These are phyloP conservation scores for Malus hybrid DNA, from an alignment of 331 rosid genomes.

Conservation along the genomic window DNA sequence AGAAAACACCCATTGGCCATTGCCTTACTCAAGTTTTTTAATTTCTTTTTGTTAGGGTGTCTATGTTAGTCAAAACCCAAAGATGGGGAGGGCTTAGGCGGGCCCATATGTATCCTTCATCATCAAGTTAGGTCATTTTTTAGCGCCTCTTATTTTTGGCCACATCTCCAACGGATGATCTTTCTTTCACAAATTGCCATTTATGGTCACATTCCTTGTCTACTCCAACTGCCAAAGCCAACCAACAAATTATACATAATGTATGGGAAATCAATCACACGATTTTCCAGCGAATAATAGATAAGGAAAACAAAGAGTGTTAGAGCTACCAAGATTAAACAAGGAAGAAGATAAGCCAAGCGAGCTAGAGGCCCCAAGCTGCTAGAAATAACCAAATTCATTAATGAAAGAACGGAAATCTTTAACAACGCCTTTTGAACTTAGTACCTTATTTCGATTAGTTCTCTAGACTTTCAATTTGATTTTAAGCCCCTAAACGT, in stretches of 20 bases:
- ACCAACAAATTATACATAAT: neutral
- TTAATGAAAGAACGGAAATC: neutral
- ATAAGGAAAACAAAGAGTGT: neutral
- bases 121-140: conserved; percentile 15
- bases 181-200: conserved; percentile 1
- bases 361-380: neutral
- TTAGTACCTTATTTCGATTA: no score
- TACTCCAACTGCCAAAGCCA: neutral
- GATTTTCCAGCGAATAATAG: neutral
- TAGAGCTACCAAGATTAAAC: neutral
- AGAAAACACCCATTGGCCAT: no score
- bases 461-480: no score
- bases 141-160: conserved; percentile 11
- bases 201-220: neutral
- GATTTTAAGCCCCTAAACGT: no score
- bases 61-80: neutral
- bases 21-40: neutral
- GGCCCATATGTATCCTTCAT: conserved; percentile 28
- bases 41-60: neutral
- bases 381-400: neutral
- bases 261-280: no score
- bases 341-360: neutral
- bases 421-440: no score
- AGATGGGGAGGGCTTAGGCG: conserved; percentile 5
- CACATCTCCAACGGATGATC: conserved; percentile 1